Percentiles rank a stretch among this genome's conserved stretches.
These are phyloP conservation scores for Pseudonitzschia delicatissima DNA, from an alignment of 108 stramenopile genomes.

Conservation along the genomic window DNA sequence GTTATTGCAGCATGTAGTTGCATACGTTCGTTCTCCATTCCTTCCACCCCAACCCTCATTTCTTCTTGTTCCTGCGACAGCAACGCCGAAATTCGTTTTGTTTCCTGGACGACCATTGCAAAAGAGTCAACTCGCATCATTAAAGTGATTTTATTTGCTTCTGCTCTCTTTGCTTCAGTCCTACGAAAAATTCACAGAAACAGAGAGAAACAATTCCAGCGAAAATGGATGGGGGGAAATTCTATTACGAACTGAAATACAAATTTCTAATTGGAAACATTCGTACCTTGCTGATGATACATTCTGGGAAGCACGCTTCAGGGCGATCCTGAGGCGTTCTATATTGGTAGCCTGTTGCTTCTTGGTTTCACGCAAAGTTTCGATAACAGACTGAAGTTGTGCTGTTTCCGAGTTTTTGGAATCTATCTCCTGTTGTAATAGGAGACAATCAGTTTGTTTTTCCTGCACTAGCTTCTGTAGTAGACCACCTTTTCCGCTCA, in stretches of 20 bases:
- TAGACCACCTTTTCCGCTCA: background rate
- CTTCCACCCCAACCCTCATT: background rate
- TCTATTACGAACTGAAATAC: background rate
- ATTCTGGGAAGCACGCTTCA: conserved; percentile 12
- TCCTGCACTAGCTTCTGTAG: conserved; percentile 4
- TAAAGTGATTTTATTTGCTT: background rate
- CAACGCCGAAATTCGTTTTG: conserved; percentile 6
- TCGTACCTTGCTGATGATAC: conserved; percentile 11
- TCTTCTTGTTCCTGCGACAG: conserved; percentile 14
- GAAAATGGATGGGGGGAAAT: background rate
- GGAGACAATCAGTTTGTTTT: conserved; percentile 9
- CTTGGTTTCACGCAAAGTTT: background rate
- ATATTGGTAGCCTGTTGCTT: background rate
- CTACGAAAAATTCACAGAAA: background rate
- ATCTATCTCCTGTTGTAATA: conserved; percentile 10
- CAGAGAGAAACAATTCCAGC: background rate
- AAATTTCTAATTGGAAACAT: background rate
- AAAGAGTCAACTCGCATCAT: background rate
- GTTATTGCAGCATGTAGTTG: conserved; percentile 13
- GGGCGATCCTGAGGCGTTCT: background rate
- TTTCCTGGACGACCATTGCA: conserved; percentile 8
- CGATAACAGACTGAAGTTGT: background rate
- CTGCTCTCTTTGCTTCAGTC: conserved; percentile 6
- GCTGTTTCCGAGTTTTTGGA: conserved; percentile 5
- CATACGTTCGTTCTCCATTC: conserved; percentile 10